phyloP scores from a whole-genome alignment of 2,329 filamentous ascomycete species.

The Madurella fahalii region DNA sequence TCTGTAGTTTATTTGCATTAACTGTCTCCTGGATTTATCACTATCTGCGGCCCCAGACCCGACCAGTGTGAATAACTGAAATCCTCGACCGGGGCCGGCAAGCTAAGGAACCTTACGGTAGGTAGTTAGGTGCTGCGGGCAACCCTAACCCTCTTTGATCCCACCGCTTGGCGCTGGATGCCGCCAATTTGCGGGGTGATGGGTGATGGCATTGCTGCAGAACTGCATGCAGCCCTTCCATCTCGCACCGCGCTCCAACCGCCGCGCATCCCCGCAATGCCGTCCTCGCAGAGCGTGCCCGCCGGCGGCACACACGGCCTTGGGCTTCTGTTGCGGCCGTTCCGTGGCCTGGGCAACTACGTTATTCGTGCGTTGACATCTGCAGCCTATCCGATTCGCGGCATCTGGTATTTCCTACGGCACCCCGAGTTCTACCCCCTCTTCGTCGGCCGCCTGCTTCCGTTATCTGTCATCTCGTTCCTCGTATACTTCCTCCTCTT shows the following conservation, averaged over 20 bases:
- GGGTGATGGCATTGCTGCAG: too few relatives aligned
- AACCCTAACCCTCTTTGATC: too few relatives aligned
- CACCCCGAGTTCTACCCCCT: conserved; percentile 81
- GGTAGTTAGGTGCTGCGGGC: too few relatives aligned
- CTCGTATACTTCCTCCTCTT: conserved; percentile 85
- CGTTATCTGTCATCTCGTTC: conserved; percentile 74
- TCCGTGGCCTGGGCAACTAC: not conserved
- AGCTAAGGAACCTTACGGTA: too few relatives aligned
- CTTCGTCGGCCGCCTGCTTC: conserved; percentile 71
- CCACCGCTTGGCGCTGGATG: too few relatives aligned
- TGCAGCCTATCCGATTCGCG: conserved; percentile 54
- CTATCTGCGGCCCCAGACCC: too few relatives aligned
- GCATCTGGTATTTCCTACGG: conserved; percentile 75
- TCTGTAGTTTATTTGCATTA: too few relatives aligned
- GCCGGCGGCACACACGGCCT: not conserved
- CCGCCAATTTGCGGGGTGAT: too few relatives aligned
- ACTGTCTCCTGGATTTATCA: too few relatives aligned
- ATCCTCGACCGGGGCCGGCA: too few relatives aligned
- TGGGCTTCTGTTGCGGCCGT: not conserved
- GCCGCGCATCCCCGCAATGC: not conserved
- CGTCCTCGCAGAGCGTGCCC: not conserved
- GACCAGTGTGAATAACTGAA: too few relatives aligned
- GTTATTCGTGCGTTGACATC: not conserved
- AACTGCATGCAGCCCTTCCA: not conserved
- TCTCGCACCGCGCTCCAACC: not conserved